Evolutionary conservation across 2,329 filamentous ascomycete species (phyloP).

Genomic region (Ascochyta rabiei): DNA sequence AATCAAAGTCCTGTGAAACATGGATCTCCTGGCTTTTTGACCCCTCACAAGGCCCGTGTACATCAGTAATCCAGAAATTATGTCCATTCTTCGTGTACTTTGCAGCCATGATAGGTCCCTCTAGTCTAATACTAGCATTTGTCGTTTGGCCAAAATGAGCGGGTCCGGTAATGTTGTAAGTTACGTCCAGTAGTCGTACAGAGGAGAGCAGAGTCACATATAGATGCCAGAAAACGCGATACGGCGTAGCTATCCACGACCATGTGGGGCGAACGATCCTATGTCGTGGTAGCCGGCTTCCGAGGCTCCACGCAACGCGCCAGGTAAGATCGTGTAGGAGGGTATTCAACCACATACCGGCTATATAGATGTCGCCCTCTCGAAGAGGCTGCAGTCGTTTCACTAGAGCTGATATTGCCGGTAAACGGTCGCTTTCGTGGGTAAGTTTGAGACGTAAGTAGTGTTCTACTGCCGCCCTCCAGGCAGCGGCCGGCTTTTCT

Average conservation of each 20-base stretch:
- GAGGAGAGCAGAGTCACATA: background rate
- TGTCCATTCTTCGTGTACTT: background rate
- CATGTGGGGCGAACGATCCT: background rate
- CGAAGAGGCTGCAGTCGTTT: background rate
- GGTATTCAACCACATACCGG: conserved; percentile 9
- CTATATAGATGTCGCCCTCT: conserved; percentile 2
- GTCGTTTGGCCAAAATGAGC: background rate
- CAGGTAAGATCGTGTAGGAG: conserved; percentile 1
- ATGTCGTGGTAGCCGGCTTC: background rate
- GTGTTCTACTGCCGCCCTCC: background rate
- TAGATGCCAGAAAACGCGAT: background rate
- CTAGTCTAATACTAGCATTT: background rate
- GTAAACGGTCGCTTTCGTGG: conserved; percentile 1
- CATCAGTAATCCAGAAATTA: too few relatives aligned
- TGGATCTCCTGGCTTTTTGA: background rate
- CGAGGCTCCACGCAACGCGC: too few relatives aligned
- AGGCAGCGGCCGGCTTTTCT: background rate
- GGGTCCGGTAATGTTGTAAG: background rate
- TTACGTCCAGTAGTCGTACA: background rate
- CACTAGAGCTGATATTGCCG: conserved; percentile 7
- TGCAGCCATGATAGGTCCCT: background rate
- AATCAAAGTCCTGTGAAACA: background rate
- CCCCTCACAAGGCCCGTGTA: too few relatives aligned
- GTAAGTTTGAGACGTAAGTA: conserved; percentile 3
- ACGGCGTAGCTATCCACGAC: background rate